Evolutionary conservation across 345 rosid species (phyloP).

Genomic region (Syzygium aqueum): DNA sequence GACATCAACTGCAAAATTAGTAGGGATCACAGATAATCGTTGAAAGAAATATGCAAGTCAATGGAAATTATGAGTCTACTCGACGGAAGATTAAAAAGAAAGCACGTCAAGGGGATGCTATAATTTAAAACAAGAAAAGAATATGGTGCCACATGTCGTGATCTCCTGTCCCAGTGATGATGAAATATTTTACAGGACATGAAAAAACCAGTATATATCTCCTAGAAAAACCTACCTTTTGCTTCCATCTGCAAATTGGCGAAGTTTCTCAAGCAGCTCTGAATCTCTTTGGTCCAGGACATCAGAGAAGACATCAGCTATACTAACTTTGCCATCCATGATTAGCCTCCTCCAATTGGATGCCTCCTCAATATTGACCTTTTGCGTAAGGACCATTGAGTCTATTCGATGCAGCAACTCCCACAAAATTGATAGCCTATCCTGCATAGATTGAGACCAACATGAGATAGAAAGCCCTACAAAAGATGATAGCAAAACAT

Average conservation of each 20-base stretch:
- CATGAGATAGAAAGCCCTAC: neutral
- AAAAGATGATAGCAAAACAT: neutral
- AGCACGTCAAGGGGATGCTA: neutral
- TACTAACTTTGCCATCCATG: constrained; percentile 30
- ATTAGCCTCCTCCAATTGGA: constrained; percentile 47
- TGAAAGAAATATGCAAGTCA: neutral
- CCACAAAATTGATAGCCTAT: constrained; percentile 41
- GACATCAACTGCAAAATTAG: neutral
- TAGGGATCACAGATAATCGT: neutral
- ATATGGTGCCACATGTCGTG: neutral
- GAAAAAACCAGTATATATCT: neutral
- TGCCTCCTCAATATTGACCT: constrained; percentile 46
- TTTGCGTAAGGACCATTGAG: constrained; percentile 58
- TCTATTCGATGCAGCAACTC: constrained; percentile 71
- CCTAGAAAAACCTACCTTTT: constrained; percentile 30
- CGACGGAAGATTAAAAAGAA: neutral
- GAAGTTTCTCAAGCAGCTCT: constrained; percentile 52
- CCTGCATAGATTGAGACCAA: constrained; percentile 24
- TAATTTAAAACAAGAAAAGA: neutral
- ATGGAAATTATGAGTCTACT: neutral
- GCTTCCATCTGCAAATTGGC: constrained; percentile 30
- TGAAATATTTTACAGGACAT: neutral
- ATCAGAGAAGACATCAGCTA: constrained; percentile 37
- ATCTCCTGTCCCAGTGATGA: neutral
- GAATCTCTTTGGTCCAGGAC: constrained; percentile 39